Conservation (phyloP, 1,139 yeast species). For the Kodamaea derodonti region DNA sequence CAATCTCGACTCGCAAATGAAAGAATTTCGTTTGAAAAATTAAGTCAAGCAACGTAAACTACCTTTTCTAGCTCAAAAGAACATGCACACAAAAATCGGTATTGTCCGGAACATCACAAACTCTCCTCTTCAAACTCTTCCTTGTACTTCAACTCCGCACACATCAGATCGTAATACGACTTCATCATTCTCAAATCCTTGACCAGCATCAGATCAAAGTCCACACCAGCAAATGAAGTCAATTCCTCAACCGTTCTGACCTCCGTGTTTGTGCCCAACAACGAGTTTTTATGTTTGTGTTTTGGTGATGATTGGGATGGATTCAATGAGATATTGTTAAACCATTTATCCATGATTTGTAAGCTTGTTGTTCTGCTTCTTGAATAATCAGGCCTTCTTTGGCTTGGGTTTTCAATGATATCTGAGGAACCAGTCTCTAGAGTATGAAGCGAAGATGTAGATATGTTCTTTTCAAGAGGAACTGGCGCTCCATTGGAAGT, state of each 20-base stretch:
- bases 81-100: too few relatives aligned
- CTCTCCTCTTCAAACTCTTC: neutral
- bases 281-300: slow-evolving; percentile 3
- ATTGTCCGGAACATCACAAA: neutral
- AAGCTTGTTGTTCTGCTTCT: slow-evolving; percentile 37
- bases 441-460: slow-evolving; percentile 32
- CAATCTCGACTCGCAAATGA: too few relatives aligned
- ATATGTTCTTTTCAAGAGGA: slow-evolving; percentile 17
- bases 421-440: slow-evolving; percentile 23
- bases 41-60: too few relatives aligned
- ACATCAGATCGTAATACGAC: slow-evolving; percentile 35
- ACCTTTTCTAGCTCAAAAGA: too few relatives aligned
- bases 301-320: slow-evolving; percentile 2
- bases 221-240: slow-evolving; percentile 29
- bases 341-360: slow-evolving; percentile 46
- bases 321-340: slow-evolving; percentile 25
- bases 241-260: slow-evolving; percentile 19
- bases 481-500: neutral
- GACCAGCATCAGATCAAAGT: slow-evolving; percentile 36
- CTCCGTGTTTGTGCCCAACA: slow-evolving; percentile 8
- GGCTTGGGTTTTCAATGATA: slow-evolving; percentile 7
- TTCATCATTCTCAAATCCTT: slow-evolving; percentile 34
- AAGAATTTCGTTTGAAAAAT: too few relatives aligned
- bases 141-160: slow-evolving; percentile 13
- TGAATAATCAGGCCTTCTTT: slow-evolving; percentile 24